Evolutionary conservation across 257 asterid species (phyloP).

Genomic region (Solanum clarkiae): DNA sequence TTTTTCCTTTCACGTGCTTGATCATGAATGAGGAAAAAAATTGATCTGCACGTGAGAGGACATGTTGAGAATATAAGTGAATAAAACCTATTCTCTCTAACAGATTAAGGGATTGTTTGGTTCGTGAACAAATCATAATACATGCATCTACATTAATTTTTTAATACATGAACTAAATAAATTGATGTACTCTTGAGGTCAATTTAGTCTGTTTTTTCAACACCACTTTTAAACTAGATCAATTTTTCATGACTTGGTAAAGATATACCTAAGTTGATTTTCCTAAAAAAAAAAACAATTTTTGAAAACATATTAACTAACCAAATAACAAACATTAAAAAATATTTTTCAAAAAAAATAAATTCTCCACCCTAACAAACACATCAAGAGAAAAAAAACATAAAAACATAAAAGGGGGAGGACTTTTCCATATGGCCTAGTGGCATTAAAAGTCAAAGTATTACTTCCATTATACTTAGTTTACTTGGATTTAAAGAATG

Average conservation of each 20-base stretch:
- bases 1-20: not conserved
- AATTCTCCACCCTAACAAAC: not conserved
- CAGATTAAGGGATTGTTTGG: no score
- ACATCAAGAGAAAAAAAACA: not conserved
- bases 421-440: not conserved
- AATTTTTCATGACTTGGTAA: not conserved
- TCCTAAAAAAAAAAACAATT: no score
- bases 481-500: not conserved
- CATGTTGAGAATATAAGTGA: no score
- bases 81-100: no score
- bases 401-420: not conserved
- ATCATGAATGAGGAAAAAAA: rapidly evolving
- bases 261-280: not conserved
- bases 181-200: no score
- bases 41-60: not conserved
- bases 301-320: not conserved
- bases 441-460: not conserved
- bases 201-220: no score
- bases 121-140: no score
- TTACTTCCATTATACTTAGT: not conserved
- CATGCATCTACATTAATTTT: no score
- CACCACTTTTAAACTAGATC: no score
- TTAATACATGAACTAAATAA: no score
- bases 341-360: not conserved
- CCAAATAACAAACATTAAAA: not conserved